A percentile compares a stretch with the other conserved stretches of the same genome.
Evolutionary conservation across 2,329 filamentous ascomycete species (phyloP).

Genomic region (Penicillium brasilianum): DNA sequence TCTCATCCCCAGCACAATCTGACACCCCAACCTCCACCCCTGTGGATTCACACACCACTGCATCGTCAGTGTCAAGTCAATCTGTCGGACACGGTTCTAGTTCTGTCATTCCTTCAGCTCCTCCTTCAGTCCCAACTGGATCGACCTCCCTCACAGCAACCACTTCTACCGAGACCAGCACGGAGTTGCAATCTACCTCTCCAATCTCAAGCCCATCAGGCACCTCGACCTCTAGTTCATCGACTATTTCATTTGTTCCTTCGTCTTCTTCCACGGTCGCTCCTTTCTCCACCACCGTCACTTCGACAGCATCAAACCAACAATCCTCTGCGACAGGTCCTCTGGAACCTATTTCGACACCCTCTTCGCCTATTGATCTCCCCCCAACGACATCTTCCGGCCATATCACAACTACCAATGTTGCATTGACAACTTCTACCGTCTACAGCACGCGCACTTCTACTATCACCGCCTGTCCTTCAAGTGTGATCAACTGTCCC

Average conservation of each 20-base stretch:
- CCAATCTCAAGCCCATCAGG: not conserved
- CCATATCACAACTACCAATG: not conserved
- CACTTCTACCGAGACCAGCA: not conserved
- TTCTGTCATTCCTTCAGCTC: not conserved
- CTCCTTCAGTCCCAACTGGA: conserved; percentile 2
- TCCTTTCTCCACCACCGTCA: not conserved
- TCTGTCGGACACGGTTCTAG: not conserved
- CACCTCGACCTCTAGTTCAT: not conserved
- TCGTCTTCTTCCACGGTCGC: not conserved
- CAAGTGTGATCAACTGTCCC: conserved; percentile 6
- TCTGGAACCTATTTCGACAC: not conserved
- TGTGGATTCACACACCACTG: not conserved
- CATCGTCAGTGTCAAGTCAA: not conserved
- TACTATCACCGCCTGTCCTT: conserved; percentile 7
- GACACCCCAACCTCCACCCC: not conserved
- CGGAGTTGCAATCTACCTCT: conserved; percentile 5
- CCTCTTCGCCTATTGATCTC: not conserved
- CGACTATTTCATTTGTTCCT: not conserved
- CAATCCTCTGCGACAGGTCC: not conserved
- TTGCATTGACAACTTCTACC: not conserved
- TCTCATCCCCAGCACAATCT: no score
- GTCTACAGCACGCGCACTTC: conserved; percentile 1
- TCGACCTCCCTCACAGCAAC: not conserved
- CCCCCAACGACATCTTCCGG: not conserved
- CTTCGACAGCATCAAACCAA: not conserved